Evolutionary conservation across 164 flowering plant genomes (phyloP).

Genomic region (Umbilicus rupestris): DNA sequence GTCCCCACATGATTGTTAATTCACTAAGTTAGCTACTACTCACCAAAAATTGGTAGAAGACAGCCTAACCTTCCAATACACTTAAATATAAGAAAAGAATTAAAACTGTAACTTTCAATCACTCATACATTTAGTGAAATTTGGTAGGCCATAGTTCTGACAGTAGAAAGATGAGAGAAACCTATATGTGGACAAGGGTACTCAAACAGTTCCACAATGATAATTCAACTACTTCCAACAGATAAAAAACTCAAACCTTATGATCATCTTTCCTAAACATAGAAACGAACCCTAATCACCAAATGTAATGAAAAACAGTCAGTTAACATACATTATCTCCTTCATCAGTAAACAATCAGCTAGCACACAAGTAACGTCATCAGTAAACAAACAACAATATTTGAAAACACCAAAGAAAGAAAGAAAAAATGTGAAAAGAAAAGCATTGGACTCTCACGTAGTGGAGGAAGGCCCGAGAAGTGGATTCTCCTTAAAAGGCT

Average conservation of each 20-base stretch:
- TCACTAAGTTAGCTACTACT: not conserved
- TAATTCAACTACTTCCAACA: too few species aligned
- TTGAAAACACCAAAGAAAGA: not conserved
- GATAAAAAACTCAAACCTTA: not conserved
- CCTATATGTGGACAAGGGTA: too few species aligned
- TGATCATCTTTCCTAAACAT: not conserved
- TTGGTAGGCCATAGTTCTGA: not conserved
- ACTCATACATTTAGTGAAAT: not conserved
- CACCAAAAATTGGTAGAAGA: not conserved
- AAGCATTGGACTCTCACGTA: conserved; percentile 36
- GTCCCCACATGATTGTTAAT: too few species aligned
- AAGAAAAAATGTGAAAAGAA: not conserved
- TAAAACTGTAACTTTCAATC: not conserved
- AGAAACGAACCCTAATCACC: not conserved
- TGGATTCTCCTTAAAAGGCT: conserved; percentile 55
- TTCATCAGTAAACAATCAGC: too few species aligned
- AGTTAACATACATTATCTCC: too few species aligned
- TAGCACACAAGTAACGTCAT: not conserved
- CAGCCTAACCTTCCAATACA: not conserved
- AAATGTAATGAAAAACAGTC: too few species aligned
- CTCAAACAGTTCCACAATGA: too few species aligned
- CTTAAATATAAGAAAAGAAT: not conserved
- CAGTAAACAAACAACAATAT: not conserved
- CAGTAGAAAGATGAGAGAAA: too few species aligned
- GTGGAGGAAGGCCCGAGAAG: conserved; percentile 55